Base-by-base conservation (phyloP, 2,329 filamentous ascomycete genomes). In the Ascocoryne sarcoides region DNA sequence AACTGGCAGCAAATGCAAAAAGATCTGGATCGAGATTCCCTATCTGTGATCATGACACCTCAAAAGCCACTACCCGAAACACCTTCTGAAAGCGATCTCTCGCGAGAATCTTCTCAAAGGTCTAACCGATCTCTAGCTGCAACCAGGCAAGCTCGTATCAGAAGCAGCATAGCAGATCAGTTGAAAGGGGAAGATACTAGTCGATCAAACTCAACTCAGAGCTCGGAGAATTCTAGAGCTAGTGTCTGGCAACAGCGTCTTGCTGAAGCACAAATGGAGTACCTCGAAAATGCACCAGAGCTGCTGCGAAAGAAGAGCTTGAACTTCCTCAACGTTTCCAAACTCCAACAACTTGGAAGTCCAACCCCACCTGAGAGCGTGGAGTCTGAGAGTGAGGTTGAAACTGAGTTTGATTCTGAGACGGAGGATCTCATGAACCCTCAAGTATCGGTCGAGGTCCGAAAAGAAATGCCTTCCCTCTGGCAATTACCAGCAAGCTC, bases 1-100 rank as follows among this genome's bases (percentile, higher is more conserved):
- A 69, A 72, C 48, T 82, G 77, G 78, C 68, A 72, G 41, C 62
- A 69, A 36, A 68, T 80, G 60, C 73, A 75, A 42, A 61, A 68
- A 18, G 67, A 70, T 28, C 55, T 78, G 30, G 61, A 64, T 38
- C 67, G 52, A 19, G 48, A 54, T 32, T 57, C 56, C 10, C 45
- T 51, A 29, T 55, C 50, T 23, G 37, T 38, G 14, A 37, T 51
- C n/a, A 41, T 51, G 38, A 50, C 53, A 12, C 50, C 53, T 35
- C 33, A 39, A 29, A 7, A 26, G 7, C 30, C 30, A 32, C 34
- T 36, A 23, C 34, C 46, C 30, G 45, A 49, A 32, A 39, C 36
- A 17, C 32, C 31, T 5, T 44, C 44, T 15, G 45, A 48, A 18
- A 15, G 21, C 4, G 36, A 42, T 9, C 19, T 49, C 0, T 51